Conservation (phyloP, 176 grass and related monocot species). For the Musa itinerans region DNA sequence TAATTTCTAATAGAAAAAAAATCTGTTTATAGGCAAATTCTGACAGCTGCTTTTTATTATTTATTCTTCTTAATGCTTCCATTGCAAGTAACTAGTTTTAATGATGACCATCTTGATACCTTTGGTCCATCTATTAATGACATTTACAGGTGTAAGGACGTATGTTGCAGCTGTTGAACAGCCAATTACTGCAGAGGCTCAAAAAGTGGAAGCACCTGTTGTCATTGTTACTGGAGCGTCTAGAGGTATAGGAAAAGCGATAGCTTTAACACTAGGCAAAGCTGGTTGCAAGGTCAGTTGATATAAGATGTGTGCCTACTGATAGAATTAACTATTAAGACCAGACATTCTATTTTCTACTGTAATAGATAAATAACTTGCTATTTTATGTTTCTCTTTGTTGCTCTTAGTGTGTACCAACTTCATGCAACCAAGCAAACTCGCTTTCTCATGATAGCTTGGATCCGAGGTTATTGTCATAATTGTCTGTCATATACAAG, state of each 20-base stretch:
- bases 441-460: not conserved
- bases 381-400: not conserved
- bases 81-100: not conserved
- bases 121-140: not conserved
- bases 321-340: not conserved
- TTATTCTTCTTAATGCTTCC: not conserved
- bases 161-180: slow-evolving; percentile 51
- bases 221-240: slow-evolving; percentile 84
- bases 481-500: not conserved
- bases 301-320: not conserved
- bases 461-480: not conserved
- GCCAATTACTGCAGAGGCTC: slow-evolving; percentile 23
- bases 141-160: slow-evolving; percentile 50
- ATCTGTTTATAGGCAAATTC: too few species aligned
- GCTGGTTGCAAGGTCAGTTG: slow-evolving; percentile 71
- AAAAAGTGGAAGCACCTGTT: slow-evolving; percentile 65
- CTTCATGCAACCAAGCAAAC: not conserved
- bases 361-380: not conserved
- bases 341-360: not conserved
- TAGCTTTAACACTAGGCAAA: slow-evolving; percentile 73
- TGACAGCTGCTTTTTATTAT: too few species aligned
- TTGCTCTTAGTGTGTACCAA: not conserved
- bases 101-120: not conserved
- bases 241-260: slow-evolving; percentile 72
- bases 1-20: too few species aligned